These are phyloP conservation scores for Diaporthe caulivora DNA, from an alignment of 2,329 filamentous ascomycete species.

Conservation along the genomic window DNA sequence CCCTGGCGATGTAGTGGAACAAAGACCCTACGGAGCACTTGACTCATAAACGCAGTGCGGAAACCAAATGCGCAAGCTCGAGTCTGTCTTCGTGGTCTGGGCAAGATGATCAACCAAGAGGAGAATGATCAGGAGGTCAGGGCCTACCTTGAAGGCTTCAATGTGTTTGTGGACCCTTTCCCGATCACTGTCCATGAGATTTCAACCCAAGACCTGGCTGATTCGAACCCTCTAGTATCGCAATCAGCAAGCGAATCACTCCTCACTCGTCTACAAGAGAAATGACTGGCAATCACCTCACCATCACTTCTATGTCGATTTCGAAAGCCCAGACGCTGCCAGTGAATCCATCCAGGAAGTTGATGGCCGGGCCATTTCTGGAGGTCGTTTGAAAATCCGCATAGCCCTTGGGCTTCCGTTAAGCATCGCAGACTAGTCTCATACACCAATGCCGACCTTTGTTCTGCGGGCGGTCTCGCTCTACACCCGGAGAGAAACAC, in stretches of 20 bases:
- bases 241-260: conserved; percentile 67
- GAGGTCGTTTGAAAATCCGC: conserved; percentile 40
- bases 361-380: conserved; percentile 46
- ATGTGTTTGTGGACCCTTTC: conserved; percentile 50
- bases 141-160: conserved; percentile 60
- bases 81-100: conserved; percentile 65
- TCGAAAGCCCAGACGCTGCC: conserved; percentile 66
- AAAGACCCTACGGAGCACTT: conserved; percentile 46
- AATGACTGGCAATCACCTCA: conserved; percentile 67
- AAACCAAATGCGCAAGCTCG: conserved; percentile 53
- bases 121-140: conserved; percentile 60
- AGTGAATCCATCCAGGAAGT: conserved; percentile 61
- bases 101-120: conserved; percentile 61
- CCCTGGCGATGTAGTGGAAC: conserved; percentile 37
- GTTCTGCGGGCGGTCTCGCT: too few relatives aligned
- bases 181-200: not conserved
- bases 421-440: not conserved
- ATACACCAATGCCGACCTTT: too few relatives aligned
- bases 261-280: conserved; percentile 66
- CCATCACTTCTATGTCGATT: conserved; percentile 77
- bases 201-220: conserved; percentile 2
- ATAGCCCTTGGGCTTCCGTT: conserved; percentile 15
- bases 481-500: too few relatives aligned
- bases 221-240: conserved; percentile 42
- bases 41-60: conserved; percentile 49